Base-by-base conservation (phyloP, 768 basidiomycete species). In the Collybia sordida region DNA sequence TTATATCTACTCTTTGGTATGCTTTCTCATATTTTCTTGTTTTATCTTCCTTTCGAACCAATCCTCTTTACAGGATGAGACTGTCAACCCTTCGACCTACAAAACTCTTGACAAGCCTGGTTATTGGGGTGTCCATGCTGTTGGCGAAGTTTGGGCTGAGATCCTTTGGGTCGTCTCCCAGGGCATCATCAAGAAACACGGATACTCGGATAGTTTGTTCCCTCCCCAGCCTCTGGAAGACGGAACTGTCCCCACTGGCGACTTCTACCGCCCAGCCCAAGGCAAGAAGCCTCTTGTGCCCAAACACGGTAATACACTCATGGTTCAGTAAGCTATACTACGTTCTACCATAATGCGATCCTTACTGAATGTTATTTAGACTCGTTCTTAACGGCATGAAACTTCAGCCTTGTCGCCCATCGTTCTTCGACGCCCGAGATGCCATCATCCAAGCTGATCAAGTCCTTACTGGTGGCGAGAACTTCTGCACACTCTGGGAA, bases 141-240 rank as follows among this genome's bases (percentile, higher is more conserved):
- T 94, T 53, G 93, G 93, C 38, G 93, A 96, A 69, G 95, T 98
- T 46, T 98, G 95, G 94, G 95, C 94, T 4, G 71, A 93, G 73
- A 86, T 92, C 21, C 85, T 93, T 46, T 93, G 88, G 88, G 78
- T 92, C 57, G 77, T 89, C 41, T 77, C 81, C 17, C 82, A 93
- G 60, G 69, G 75, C 19, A 70, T 98, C 27, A 89, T 97, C 60
- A 71, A 72, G 68, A 87, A 89, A 69, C 84, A 97, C 64, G 93
- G 92, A 0, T 96, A 82, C 77, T 76, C 81, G 15, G 79, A 85
- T 12, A 78, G 75, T 1, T 77, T 97, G 38, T 93, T 88, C 83
- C 95, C 93, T 22, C 94, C 94, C 9, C 63, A 73, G 21, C 82
- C 88, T 8, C 62, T 77, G 19, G 78, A 70, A 12, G 75, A 88